Evolutionary conservation across 805 yeast genomes (phyloP), one percentile per base, ranked within the genome.

Genomic region (Citeromyces nyonsensis): DNA sequence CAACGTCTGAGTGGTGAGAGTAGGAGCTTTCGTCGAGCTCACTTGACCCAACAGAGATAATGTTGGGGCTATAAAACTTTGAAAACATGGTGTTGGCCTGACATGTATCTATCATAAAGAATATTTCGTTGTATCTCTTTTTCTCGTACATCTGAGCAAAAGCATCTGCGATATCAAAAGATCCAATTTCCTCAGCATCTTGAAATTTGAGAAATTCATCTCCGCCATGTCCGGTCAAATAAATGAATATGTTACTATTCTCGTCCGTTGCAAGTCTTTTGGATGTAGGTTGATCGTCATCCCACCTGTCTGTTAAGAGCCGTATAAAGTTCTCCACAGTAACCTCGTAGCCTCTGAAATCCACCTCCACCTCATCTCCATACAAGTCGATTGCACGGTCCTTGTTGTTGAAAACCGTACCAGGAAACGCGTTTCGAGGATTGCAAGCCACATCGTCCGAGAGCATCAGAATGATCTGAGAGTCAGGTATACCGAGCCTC

Each of bases 31-130:
- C 95, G 35, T 79, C 94, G 6, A 83, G 40, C 41, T 68, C 79
- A 7, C 94, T 80, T 1, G 95, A 84, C 1, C 98, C 99, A 25
- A 88, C 93, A 1, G 95, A 83, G 33, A 91, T 55, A 30, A 91
- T 72, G 50, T 91, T 85, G 24, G 98, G 97, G 7, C 95, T 79
- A 50, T 84, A 85, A 48, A 88, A 74, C 47, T 79, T 71, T 36
- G 93, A 77, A 56, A 80, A 91, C 98, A 91, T 88, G 10, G 98
- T 84, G 55, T 88, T 91, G 15, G 98, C 98, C 60, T 91, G 98
- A 49, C 99, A 91, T 0, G 99, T 91, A 53, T 91, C 99, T 40
- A 91, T 80, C 97, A 91, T 91, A 56, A 91, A 91, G 48, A 91
- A 73, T 24, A 91, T 81, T 59, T 91, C 97, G 44, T 86, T 85